Conservation (phyloP, 164 flowering plant species). For the Aristolochia fimbriata region DNA sequence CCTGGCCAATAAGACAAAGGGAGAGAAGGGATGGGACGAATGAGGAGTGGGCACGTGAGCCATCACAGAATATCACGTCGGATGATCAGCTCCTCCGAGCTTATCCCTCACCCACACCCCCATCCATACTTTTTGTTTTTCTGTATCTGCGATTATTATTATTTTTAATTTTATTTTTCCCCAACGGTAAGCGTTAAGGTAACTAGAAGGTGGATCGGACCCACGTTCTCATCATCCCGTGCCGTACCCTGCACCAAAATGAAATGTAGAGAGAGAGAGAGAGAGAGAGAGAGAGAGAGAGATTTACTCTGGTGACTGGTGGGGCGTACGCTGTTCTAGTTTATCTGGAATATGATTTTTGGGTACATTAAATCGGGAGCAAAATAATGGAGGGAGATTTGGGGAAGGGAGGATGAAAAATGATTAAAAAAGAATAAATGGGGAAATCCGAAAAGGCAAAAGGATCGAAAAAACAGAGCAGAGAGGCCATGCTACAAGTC, state of each 20-base stretch:
- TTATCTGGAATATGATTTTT: conserved; percentile 14
- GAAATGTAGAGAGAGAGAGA: neutral
- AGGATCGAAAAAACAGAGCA: neutral
- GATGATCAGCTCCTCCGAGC: conserved; percentile 3
- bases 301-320: no score
- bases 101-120: conserved; percentile 6
- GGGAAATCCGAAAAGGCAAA: no score
- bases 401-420: neutral
- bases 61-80: conserved; percentile 5
- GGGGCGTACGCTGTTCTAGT: no score
- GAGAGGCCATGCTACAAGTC: conserved; percentile 9
- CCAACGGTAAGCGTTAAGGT: no score
- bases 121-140: neutral
- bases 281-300: neutral
- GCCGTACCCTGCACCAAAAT: neutral
- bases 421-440: neutral
- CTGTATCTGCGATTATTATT: no score
- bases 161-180: no score
- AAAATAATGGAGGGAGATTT: neutral
- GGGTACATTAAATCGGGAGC: conserved; percentile 15
- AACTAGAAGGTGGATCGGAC: neutral
- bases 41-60: neutral
- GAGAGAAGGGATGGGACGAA: conserved; percentile 1
- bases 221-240: conserved; percentile 5
- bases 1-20: conserved; percentile 8